Evolutionary conservation across 73 alveolate species (phyloP), one percentile per base, ranked within the genome.

Genomic region (Tetrahymena thermophila): DNA sequence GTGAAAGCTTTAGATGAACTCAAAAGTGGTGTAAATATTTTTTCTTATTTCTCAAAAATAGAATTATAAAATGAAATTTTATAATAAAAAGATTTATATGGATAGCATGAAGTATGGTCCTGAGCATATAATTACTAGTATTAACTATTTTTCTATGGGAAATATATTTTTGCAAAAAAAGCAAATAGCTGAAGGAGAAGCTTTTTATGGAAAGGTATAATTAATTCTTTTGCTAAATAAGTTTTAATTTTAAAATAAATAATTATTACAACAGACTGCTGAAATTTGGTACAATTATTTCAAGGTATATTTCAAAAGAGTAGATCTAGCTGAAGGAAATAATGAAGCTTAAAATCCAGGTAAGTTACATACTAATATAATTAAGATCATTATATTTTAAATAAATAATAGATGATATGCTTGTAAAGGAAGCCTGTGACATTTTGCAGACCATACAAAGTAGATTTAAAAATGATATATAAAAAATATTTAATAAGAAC

Each of bases 141-240:
- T 97, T 34, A 98, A 98, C 84, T 98, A 98, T 93, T 98, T 94
- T 96, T 98, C 96, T 55, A 97, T 98, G 98, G 99, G 98, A 50
- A 93, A 84, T 43, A 94, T 98, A 35, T 98, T 97, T 93, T 84
- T 96, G 94, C 94, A 96, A 93, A 96, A 89, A 35, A 95, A 95
- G 35, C 37, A 50, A 93, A 50, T 44, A 19, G 35, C 97, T 42
- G 97, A 95, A 56, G 97, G 95, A 23, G 97, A 95, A 43, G 93
- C 93, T 55, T 95, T 95, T 55, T 95, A 89, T 95, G 97, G 95
- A 34, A 95, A 95, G 35, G 97, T 95, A 95, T 9, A 19, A 0
- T 10, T n/a, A 31, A 84, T 13, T 7, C 35, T 28, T 71, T 23
- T 13, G 0, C 42, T 31, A 28, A 25, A 71, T 0, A 0, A n/a